Percentiles rank a stretch among this genome's conserved stretches.
These are phyloP conservation scores for Backusella luteola DNA, from an alignment of 192 early-diverging fungal genomes.

Conservation along the genomic window DNA sequence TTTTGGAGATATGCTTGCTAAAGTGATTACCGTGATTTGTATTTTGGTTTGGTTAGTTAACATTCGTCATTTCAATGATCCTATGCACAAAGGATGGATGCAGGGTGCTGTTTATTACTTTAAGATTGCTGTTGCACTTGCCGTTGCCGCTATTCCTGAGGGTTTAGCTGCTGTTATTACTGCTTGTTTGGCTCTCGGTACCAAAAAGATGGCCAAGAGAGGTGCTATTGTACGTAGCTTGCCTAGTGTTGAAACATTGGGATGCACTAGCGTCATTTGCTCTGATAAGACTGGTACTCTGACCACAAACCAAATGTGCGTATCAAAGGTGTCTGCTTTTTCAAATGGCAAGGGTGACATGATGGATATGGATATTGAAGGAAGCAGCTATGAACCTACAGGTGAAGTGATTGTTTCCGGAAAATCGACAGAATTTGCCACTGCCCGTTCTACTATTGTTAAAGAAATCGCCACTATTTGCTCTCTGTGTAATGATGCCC, in stretches of 20 bases:
- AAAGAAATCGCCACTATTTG: conserved; percentile 81
- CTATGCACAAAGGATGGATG: conserved; percentile 86
- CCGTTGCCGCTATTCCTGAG: conserved; percentile 98
- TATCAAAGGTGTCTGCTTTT: conserved; percentile 58
- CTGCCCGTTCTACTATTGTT: conserved; percentile 50
- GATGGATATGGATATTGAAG: conserved; percentile 75
- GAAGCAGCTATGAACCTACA: conserved; percentile 83
- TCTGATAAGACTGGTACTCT: conserved; percentile 99
- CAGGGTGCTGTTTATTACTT: conserved; percentile 98
- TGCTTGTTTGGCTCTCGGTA: conserved; percentile 95
- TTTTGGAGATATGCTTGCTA: conserved; percentile 87
- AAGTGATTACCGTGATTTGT: conserved; percentile 84
- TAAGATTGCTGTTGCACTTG: conserved; percentile 98
- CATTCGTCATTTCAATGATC: conserved; percentile 95
- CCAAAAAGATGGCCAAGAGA: conserved; percentile 94
- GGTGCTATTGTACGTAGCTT: conserved; percentile 95
- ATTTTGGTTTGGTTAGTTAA: conserved; percentile 97
- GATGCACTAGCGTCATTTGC: conserved; percentile 96
- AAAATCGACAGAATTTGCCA: conserved; percentile 39
- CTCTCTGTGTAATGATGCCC: conserved; percentile 89
- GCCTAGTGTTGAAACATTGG: conserved; percentile 93
- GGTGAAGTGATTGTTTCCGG: conserved; percentile 56
- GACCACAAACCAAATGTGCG: conserved; percentile 98
- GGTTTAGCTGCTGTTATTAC: conserved; percentile 98
- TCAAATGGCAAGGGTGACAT: conserved; percentile 46